Percentiles rank a stretch among this genome's conserved stretches.
phyloP scores from a whole-genome alignment of 179 eudicot species.

The Pouteria campechiana region DNA sequence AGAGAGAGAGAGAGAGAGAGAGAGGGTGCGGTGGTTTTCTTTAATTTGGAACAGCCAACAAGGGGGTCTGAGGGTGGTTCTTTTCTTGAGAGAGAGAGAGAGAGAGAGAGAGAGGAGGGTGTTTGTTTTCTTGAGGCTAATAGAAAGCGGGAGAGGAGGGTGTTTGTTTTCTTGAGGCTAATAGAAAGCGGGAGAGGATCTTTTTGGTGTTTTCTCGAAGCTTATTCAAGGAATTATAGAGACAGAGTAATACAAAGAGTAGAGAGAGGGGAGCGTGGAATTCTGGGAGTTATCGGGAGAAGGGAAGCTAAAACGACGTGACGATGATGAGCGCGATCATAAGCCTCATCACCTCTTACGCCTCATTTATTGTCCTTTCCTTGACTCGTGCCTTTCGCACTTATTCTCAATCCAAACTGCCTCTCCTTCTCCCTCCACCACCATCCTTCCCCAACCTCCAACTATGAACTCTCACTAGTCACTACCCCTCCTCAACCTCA shows the following conservation, averaged over 20 bases:
- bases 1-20: conserved; percentile 2
- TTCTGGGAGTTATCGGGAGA: conserved; percentile 53
- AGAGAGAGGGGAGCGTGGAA: conserved; percentile 38
- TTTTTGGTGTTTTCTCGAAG: no score
- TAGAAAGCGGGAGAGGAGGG: conserved; percentile 4
- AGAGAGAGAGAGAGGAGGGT: conserved; percentile 5
- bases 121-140: conserved; percentile 14
- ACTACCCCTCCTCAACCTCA: no score
- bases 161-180: conserved; percentile 3
- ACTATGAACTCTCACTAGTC: no score
- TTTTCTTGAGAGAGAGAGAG: no score
- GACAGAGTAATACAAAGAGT: not conserved
- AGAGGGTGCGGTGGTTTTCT: no score
- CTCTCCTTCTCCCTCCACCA: conserved; percentile 15
- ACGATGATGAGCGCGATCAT: conserved; percentile 57
- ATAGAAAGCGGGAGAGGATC: not conserved
- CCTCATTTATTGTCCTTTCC: conserved; percentile 25
- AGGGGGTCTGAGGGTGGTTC: no score
- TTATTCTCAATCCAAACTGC: conserved; percentile 64
- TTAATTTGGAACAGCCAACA: no score
- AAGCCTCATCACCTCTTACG: conserved; percentile 22
- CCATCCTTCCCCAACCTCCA: not conserved
- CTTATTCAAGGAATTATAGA: no score
- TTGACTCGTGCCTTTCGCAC: conserved; percentile 59
- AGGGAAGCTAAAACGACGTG: conserved; percentile 45